phyloP scores from a whole-genome alignment of 768 basidiomycete genomes.

The Coprinellus micaceus region DNA sequence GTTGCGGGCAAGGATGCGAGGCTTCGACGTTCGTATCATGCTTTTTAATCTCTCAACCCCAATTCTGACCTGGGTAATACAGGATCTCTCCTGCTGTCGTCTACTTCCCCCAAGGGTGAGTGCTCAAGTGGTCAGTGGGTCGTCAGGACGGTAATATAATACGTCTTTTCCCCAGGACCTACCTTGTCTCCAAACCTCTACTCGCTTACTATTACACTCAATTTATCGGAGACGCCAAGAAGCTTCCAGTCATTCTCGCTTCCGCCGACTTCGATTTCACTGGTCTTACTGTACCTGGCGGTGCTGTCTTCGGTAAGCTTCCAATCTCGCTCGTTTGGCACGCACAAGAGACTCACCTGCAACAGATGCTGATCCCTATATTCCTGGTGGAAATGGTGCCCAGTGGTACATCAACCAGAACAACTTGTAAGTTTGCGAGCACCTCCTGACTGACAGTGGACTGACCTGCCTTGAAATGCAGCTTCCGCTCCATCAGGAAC shows the following conservation, averaged over 20 bases:
- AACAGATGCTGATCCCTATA: slow-evolving; percentile 71
- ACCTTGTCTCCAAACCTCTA: slow-evolving; percentile 64
- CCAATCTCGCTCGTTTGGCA: not conserved
- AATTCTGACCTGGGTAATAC: not conserved
- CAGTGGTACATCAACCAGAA: slow-evolving; percentile 64
- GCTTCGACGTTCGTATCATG: slow-evolving; percentile 51
- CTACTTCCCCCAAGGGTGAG: slow-evolving; percentile 72
- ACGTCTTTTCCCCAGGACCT: slow-evolving; percentile 44
- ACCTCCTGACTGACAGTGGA: not conserved
- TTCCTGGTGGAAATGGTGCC: slow-evolving; percentile 53
- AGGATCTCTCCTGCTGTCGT: slow-evolving; percentile 75
- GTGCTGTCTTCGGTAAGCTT: slow-evolving; percentile 64
- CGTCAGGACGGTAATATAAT: not conserved
- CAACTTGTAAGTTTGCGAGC: slow-evolving; percentile 53
- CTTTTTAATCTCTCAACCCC: not conserved
- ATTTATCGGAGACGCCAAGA: slow-evolving; percentile 70
- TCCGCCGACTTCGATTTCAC: slow-evolving; percentile 56
- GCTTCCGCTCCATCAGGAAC: slow-evolving; percentile 71
- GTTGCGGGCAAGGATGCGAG: slow-evolving; percentile 58
- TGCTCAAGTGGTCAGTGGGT: not conserved
- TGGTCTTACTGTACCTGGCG: no score
- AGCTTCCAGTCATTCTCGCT: slow-evolving; percentile 65
- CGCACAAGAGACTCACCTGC: not conserved
- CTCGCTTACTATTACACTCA: slow-evolving; percentile 75
- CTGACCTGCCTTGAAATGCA: slow-evolving; percentile 17